Evolutionary conservation across 495 filamentous ascomycete genomes (phyloP), one percentile per base, ranked within the genome.

Genomic region (Daldinia caldariorum): DNA sequence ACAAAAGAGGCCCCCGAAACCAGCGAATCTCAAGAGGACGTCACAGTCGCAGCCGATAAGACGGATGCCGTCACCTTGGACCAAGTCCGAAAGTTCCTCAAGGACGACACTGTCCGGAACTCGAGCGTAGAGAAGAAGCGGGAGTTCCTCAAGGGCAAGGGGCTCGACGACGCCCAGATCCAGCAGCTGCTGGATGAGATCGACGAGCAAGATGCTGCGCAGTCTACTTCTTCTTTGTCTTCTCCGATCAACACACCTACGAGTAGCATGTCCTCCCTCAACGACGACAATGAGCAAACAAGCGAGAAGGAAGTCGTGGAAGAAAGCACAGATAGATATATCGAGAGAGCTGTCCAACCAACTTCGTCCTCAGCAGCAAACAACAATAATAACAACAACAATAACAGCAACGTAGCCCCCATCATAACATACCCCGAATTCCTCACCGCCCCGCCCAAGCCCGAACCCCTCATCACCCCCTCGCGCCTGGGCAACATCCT

Each of bases 401-500:
- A 26, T 3, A 26, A 26, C 26, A 67, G 77, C 73, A 86, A 90
- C 66, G 81, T 88, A 20, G 86, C 93, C 22, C 96, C 94, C n/a
- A 94, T 99, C 70, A 91, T 98, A 74, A 99, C 95, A 26, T 98
- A 97, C 80, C 95, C 95, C 53, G 95, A 99, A 79, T 97, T 97
- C 80, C 89, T 98, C 70, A 83, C 84, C 20, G 92, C 91, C 34
- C 88, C 92, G 7, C 69, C 77, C 0, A 79, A 78, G 3, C 81
- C 84, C 13, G 80, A 85, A 10, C 94, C 95, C 0, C 82, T 98
- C 2, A 85, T 98, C 35, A 95, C 93, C 14, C 86, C 90, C 63
- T 82, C 84, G 41, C 88, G 89, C 43, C 83, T 97, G 38, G 82
- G 94, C 55, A 91, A 89, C 77, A 90, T 93, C 12, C 81, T 94